Percentiles rank a stretch among this genome's conserved stretches.
phyloP scores from a whole-genome alignment of 257 asterid genomes.

The Petunia axillaris region DNA sequence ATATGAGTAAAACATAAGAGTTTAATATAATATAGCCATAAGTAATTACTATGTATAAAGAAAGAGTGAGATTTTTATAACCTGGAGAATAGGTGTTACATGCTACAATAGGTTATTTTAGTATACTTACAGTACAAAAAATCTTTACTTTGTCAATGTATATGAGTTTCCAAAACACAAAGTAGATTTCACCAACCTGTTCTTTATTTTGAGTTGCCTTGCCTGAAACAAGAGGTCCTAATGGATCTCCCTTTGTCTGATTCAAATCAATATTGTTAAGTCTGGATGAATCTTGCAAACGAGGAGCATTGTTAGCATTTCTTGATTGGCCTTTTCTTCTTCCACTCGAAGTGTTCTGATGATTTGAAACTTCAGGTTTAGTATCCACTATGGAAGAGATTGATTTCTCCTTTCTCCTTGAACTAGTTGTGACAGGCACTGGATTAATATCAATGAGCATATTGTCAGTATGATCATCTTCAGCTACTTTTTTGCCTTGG shows the following conservation, averaged over 20 bases:
- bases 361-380: neutral
- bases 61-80: too few relatives aligned
- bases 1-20: neutral
- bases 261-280: neutral
- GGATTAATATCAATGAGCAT: conserved; percentile 6
- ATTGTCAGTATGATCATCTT: neutral
- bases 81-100: too few relatives aligned
- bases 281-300: neutral
- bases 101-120: too few relatives aligned
- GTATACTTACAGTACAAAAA: too few relatives aligned
- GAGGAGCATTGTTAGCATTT: neutral
- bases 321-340: neutral
- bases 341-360: neutral
- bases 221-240: neutral
- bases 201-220: neutral
- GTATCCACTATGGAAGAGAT: conserved; percentile 25
- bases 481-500: neutral
- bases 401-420: conserved; percentile 29
- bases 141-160: too few relatives aligned
- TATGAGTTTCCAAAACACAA: neutral
- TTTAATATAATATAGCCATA: too few relatives aligned
- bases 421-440: neutral
- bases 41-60: too few relatives aligned
- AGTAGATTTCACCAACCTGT: neutral
- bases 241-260: neutral